Evolutionary conservation across 2,329 filamentous ascomycete species (phyloP), one percentile per base, ranked within the genome.

Genomic region (Cordyceps militaris): DNA sequence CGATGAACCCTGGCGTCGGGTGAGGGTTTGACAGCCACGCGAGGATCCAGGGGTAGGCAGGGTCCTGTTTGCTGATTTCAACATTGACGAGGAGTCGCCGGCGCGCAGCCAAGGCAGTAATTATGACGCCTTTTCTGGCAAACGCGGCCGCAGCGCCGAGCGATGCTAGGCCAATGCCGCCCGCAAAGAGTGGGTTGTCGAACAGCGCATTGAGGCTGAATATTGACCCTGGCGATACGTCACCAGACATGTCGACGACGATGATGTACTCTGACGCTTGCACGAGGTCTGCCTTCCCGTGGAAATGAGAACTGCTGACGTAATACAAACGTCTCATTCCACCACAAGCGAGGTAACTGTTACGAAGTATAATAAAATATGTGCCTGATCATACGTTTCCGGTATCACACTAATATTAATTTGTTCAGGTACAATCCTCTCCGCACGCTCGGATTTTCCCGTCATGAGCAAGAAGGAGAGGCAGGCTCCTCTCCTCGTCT

Each of bases 41-140:
- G 10, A 99, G 80, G 43, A 99, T 85, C 93, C 92, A 97, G 42
- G 86, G 86, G 70, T 97, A 99, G 1, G 93, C 92, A 46, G 91
- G 85, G 73, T 99, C 94, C 66, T 93, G 89, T 69, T 91, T 89
- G 71, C 89, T 93, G 72, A 99, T 96, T 73, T 99, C 94, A 66
- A 99, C 85, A 66, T 97, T 91, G 66, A 97, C 90, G 30, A 99
- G 85, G 74, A 99, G 84, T 50, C 93, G 89, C 55, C 88, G 86
- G 51, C 90, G 88, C 59, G 96, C 75, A 58, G 95, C 79, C 44
- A 82, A 81, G n/a, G 87, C 85, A 56, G 85, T 85, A 65, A 85
- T 79, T 60, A 92, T 82, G 59, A 88, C 71, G 34, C 89, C 89
- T 67, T 87, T 87, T 62, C 94, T 91, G 30, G 86, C 89, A 64